Percentiles rank a stretch among this genome's conserved stretches.
These are phyloP conservation scores for Phytophthora litchii DNA, from an alignment of 352 stramenopile species.

Conservation along the genomic window DNA sequence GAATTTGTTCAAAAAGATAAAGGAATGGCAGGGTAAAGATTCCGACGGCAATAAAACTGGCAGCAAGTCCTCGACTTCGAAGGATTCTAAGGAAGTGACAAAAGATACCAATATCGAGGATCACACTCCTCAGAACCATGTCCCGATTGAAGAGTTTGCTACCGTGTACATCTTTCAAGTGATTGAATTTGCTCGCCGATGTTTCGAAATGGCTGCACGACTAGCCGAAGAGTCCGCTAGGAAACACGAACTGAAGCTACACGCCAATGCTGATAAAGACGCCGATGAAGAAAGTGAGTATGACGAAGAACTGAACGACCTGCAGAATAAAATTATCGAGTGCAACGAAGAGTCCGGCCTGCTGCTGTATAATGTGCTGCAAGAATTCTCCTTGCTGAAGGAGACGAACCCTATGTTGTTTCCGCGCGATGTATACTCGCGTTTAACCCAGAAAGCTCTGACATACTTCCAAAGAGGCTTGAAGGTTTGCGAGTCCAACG, in stretches of 20 bases:
- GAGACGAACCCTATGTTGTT: conserved; percentile 36
- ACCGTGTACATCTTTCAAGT: conserved; percentile 54
- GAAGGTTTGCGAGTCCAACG: conserved; percentile 33
- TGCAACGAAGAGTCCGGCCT: conserved; percentile 78
- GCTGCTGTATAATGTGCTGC: conserved; percentile 73
- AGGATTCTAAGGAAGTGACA: conserved; percentile 8
- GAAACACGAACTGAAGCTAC: conserved; percentile 14
- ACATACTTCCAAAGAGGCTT: conserved; percentile 51
- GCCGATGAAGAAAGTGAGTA: conserved; percentile 21
- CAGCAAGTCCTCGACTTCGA: conserved; percentile 5
- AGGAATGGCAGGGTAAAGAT: conserved; percentile 50
- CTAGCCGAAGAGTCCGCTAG: conserved; percentile 33
- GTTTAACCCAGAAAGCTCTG: conserved; percentile 37
- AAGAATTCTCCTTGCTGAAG: conserved; percentile 65
- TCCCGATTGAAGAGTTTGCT: conserved; percentile 55
- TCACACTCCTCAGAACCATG: not conserved
- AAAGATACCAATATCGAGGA: conserved; percentile 1
- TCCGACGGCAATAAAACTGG: conserved; percentile 9
- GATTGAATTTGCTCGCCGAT: conserved; percentile 69
- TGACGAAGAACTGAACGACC: conserved; percentile 35
- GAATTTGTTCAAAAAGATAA: conserved; percentile 64
- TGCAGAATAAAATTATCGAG: conserved; percentile 51
- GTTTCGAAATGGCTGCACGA: conserved; percentile 66
- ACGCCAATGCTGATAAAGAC: conserved; percentile 1
- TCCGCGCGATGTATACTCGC: conserved; percentile 31